A percentile compares a stretch with the other conserved stretches of the same genome.
Conservation (phyloP, 108 stramenopile species). For the Pseudonitzschia pungens region DNA sequence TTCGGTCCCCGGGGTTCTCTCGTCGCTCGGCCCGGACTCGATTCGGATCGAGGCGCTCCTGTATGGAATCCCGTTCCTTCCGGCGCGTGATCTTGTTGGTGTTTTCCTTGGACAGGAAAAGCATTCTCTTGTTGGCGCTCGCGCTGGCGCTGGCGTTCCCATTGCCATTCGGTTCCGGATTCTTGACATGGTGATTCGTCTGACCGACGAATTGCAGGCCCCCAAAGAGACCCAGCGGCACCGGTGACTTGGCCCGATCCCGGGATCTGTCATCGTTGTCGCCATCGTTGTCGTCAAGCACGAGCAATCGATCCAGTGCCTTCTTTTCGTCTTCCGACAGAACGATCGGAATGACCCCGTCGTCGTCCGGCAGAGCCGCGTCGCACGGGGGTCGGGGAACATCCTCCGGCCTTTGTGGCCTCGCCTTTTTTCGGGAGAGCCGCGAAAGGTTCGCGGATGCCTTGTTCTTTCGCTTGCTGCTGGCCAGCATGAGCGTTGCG, state of each 20-base stretch:
- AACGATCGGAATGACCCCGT: neutral
- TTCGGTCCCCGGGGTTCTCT: constrained; percentile 5
- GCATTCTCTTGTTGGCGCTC: neutral
- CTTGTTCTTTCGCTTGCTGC: neutral
- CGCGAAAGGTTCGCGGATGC: neutral
- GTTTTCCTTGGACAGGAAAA: neutral
- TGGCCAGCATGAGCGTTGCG: neutral
- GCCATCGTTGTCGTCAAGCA: neutral
- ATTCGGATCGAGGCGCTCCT: constrained; percentile 25
- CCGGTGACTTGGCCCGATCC: neutral
- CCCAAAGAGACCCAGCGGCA: constrained; percentile 24
- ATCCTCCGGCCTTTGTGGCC: neutral
- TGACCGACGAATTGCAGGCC: constrained; percentile 22
- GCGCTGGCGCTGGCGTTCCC: neutral
- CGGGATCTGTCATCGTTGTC: neutral
- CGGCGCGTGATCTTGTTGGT: constrained; percentile 15
- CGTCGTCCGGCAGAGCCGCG: neutral
- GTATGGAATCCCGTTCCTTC: constrained; percentile 12
- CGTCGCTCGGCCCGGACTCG: neutral
- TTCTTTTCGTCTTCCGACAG: constrained; percentile 14
- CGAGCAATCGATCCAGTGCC: constrained; percentile 16
- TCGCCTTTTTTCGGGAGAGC: neutral
- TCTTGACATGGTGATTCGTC: constrained; percentile 11
- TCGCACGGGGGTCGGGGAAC: neutral
- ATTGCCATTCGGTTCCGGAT: neutral